phyloP scores from a whole-genome alignment of 805 yeast genomes.

The Kazachstania psychrophila region DNA sequence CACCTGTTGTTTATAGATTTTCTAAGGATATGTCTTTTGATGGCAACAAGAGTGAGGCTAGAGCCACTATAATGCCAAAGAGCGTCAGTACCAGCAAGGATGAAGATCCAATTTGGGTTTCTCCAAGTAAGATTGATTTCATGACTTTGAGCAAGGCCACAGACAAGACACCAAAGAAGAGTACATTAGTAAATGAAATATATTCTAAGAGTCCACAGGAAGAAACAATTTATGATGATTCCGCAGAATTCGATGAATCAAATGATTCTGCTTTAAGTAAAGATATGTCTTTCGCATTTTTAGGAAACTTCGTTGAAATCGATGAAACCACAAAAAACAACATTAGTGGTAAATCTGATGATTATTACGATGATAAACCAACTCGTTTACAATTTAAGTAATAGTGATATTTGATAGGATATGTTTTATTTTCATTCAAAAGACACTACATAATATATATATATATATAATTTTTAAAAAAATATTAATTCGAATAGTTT shows the following conservation, averaged over 20 bases:
- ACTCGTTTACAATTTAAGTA: conserved; percentile 7
- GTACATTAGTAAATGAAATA: background rate
- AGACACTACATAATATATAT: background rate
- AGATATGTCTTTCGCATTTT: conserved; percentile 38
- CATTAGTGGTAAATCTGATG: conserved; percentile 8
- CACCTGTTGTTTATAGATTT: conserved; percentile 7
- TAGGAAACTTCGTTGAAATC: conserved; percentile 28
- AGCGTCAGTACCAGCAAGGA: conserved; percentile 5
- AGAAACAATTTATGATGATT: background rate
- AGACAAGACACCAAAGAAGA: background rate
- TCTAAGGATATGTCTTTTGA: conserved; percentile 11
- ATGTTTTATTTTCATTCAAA: too few relatives aligned
- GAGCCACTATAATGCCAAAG: background rate
- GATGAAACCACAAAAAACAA: conserved; percentile 8
- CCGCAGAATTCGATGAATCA: too few relatives aligned
- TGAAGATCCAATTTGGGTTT: conserved; percentile 29
- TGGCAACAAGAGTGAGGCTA: background rate
- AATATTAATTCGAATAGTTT: background rate
- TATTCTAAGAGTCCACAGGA: background rate
- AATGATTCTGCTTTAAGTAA: conserved; percentile 7
- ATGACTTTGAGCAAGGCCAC: conserved; percentile 10
- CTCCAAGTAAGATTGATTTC: conserved; percentile 27
- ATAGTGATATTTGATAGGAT: background rate
- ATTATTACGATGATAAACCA: conserved; percentile 17
- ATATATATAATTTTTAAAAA: background rate